phyloP scores from a whole-genome alignment of 2,329 filamentous ascomycete genomes.

The Ceratocystis alfenasii region DNA sequence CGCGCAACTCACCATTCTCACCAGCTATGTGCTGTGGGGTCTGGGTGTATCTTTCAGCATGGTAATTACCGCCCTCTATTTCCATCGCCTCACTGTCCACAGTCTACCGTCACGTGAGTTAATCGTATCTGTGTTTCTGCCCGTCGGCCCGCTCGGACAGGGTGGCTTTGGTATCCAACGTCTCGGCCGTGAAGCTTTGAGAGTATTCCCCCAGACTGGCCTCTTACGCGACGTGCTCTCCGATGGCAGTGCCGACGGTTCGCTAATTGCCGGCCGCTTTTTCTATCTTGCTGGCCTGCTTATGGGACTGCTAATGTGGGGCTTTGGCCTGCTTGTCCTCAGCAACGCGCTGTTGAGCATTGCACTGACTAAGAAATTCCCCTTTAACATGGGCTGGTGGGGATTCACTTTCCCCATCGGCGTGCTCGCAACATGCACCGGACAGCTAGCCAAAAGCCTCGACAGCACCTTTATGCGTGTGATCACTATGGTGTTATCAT shows the following conservation, averaged over 20 bases:
- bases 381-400: constrained; percentile 40
- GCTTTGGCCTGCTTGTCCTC: constrained; percentile 36
- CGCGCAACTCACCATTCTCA: constrained; percentile 50
- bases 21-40: constrained; percentile 57
- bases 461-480: constrained; percentile 36
- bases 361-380: constrained; percentile 32
- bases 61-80: constrained; percentile 55
- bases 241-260: constrained; percentile 35
- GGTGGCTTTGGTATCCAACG: constrained; percentile 49
- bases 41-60: constrained; percentile 48
- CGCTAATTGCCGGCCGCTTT: constrained; percentile 47
- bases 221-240: constrained; percentile 34
- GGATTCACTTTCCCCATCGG: constrained; percentile 38
- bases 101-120: constrained; percentile 54
- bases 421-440: constrained; percentile 35
- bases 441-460: constrained; percentile 32
- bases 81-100: constrained; percentile 54
- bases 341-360: constrained; percentile 35
- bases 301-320: constrained; percentile 35
- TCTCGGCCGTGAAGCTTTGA: constrained; percentile 38
- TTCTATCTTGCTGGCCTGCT: constrained; percentile 20
- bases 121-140: constrained; percentile 56
- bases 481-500: constrained; percentile 32
- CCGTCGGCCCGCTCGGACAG: constrained; percentile 54
- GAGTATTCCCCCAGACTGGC: constrained; percentile 31